Base-by-base conservation (phyloP, 768 basidiomycete species). In the Sporobolomyces pararoseus region DNA sequence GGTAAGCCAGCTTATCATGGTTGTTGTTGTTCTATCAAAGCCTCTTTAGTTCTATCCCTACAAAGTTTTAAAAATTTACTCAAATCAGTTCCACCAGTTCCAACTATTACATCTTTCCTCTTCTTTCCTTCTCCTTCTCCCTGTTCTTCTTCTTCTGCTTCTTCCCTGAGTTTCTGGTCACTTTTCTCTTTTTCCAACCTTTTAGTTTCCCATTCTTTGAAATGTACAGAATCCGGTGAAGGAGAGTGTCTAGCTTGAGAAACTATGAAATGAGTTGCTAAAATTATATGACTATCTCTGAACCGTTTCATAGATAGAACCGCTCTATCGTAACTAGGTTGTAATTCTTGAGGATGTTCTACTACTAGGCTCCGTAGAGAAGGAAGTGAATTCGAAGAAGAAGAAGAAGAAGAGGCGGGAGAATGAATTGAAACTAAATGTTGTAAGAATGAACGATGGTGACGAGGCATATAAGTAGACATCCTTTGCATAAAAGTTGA, bases 391-490 rank as follows among this genome's bases (percentile, higher is more conserved):
- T 1, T 6, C 5, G 23, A 78, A 83, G 88, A 75, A 27, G 52
- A 42, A 21, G 42, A 32, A 21, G 58, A 29, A 29, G 58, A 17
- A 9, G 58, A 23, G 14, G 61, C 4, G 12, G 51, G 35, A 25
- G n/a, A 79, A 84, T 80, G 85, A 86, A 90, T 86, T 66, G 70
- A 82, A 79, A 54, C 83, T 79, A 62, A 89, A 86, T 62, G 91
- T 84, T 29, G 85, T 80, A 70, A 88, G 89, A 80, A 85, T 81
- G 76, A 87, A 83, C 78, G 86, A 83, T 97, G 95, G 63, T 85
- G 85, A 19, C 89, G 88, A 0, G 95, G 94, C 95, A 98, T 98
- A 81, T 98, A 98, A 70, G 87, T 83, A 50, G 85, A 88, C 79
- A 96, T 87, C 70, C 91, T 89, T 55, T 91, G 84, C 83, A 98